Evolutionary conservation across 2,329 filamentous ascomycete genomes (phyloP), one percentile per base, ranked within the genome.

Genomic region (Didymella sp.): DNA sequence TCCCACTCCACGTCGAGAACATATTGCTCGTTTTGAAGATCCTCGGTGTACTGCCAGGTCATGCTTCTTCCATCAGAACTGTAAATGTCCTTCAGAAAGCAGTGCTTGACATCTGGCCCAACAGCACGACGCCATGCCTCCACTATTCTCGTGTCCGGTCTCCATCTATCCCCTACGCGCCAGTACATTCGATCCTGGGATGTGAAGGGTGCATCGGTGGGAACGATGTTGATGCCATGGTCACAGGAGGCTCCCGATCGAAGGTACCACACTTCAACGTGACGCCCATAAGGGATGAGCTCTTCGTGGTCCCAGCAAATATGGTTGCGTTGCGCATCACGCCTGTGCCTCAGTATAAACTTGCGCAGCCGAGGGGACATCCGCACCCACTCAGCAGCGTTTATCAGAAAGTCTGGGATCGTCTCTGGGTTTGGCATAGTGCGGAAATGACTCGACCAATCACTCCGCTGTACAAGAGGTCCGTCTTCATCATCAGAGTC

Each of bases 111-210:
- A 15, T 24, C 27, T 3, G 19, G 2, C 2, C 37, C 37, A 9
- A 42, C 25, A 17, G 37, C 19, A 1, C 7, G 8, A 12, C 27
- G 47, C 37, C 47, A 42, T 1, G 37, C 25, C 2, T 41, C 17
- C 1, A 50, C 13, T 15, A 33, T 28, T 6, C 4, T 9, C 12
- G 17, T 4, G 12, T 31, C 27, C 22, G 47, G 37, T 12, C 37
- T 27, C 47, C 47, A 50, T 33, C 37, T 41, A 4, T 50, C 13
- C 3, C 47, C 47, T 2, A 50, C 46, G 15, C 46, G 47, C 47
- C 47, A 41, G 19, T 50, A 50, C 17, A 42, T 42, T 11, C 47
- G 11, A 19, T 50, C 37, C 22, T 1, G 13, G 2, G 8, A 21
- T 4, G 13, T 3, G n/a, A 43, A 35, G 12, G 28, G 21, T 22